Percentiles rank a stretch among this genome's conserved stretches.
These are phyloP conservation scores for Paspalum notatum DNA, from an alignment of 176 grass and related monocot genomes.

Conservation along the genomic window DNA sequence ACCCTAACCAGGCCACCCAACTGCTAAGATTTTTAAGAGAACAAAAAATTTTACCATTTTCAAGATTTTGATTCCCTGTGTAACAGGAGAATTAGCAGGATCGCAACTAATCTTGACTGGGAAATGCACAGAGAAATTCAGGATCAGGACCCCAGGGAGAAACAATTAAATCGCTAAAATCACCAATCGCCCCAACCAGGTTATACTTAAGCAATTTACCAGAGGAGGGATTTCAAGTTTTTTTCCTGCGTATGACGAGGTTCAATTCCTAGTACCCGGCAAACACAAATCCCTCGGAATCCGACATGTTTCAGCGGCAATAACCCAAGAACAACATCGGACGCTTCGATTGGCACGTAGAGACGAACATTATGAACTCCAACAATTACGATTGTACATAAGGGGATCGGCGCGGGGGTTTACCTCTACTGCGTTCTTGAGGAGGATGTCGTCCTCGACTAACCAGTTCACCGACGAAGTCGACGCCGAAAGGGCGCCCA, in stretches of 20 bases:
- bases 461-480: conserved; percentile 59
- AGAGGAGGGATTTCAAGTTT: background rate
- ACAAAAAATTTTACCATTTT: background rate
- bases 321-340: background rate
- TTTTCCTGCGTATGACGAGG: background rate
- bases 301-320: background rate
- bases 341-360: background rate
- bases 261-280: conserved; percentile 4
- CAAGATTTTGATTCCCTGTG: background rate
- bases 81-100: background rate
- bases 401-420: background rate
- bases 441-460: conserved; percentile 72
- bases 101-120: background rate
- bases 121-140: background rate
- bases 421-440: conserved; percentile 89
- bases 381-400: background rate
- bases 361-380: background rate
- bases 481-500: conserved; percentile 62
- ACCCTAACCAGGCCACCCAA: background rate
- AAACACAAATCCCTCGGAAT: background rate
- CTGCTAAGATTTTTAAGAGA: background rate
- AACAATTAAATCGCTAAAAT: background rate
- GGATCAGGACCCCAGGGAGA: background rate
- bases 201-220: background rate
- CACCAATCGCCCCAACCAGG: background rate